These are phyloP conservation scores for Sclerotinia glacialis DNA, from an alignment of 2,329 filamentous ascomycete species.

Conservation along the genomic window DNA sequence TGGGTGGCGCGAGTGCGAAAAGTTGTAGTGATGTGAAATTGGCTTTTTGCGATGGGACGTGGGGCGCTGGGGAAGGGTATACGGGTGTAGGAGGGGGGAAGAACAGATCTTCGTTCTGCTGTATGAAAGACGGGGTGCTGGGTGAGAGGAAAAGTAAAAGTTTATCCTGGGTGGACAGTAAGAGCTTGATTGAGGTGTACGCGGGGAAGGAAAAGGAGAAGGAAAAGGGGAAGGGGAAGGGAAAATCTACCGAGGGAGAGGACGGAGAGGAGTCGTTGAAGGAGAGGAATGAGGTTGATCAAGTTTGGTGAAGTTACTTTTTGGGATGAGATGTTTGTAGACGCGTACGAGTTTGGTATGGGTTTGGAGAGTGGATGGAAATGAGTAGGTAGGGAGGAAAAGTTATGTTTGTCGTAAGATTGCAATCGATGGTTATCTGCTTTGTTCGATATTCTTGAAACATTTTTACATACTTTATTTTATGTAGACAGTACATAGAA, in stretches of 20 bases:
- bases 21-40: constrained; percentile 8
- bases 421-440: neutral
- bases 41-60: neutral
- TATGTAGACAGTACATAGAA: neutral
- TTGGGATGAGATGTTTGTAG: neutral
- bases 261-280: neutral
- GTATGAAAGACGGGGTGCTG: neutral
- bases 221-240: neutral
- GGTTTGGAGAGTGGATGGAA: too few relatives aligned
- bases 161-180: neutral
- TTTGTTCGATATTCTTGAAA: neutral
- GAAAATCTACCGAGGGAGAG: neutral
- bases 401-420: neutral
- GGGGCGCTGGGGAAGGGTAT: too few relatives aligned
- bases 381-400: neutral
- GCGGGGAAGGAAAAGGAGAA: neutral
- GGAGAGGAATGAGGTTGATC: constrained; percentile 1
- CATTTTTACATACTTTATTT: neutral
- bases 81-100: neutral
- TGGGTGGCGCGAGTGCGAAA: neutral
- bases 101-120: neutral
- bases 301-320: neutral
- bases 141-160: neutral
- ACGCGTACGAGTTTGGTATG: neutral
- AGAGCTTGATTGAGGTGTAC: neutral